These are phyloP conservation scores for Claviceps fusiformis DNA, from an alignment of 2,329 filamentous ascomycete genomes.

Conservation along the genomic window DNA sequence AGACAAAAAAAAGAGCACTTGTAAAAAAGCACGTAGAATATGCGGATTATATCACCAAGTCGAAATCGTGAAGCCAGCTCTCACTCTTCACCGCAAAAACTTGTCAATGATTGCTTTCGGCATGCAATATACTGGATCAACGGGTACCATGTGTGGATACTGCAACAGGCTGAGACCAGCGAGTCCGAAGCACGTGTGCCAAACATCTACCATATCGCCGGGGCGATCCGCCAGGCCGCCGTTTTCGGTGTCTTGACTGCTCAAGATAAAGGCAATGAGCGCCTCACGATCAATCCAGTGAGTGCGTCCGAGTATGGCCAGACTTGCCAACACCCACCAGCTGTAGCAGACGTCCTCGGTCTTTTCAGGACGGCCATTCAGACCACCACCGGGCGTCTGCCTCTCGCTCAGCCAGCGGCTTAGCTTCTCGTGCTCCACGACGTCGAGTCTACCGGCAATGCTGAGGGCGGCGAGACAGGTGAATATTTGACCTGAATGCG, in stretches of 20 bases:
- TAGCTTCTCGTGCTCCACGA: slow-evolving; percentile 70
- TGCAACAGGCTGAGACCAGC: slow-evolving; percentile 76
- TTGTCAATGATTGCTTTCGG: slow-evolving; percentile 52
- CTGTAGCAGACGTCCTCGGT: slow-evolving; percentile 95
- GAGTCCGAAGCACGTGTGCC: slow-evolving; percentile 83
- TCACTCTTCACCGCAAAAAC: slow-evolving; percentile 28
- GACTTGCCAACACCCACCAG: slow-evolving; percentile 93
- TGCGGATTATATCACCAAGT: neutral
- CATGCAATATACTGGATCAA: slow-evolving; percentile 83
- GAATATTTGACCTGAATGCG: slow-evolving; percentile 90
- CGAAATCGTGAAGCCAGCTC: neutral
- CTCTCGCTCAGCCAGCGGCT: slow-evolving; percentile 88
- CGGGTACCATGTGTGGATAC: slow-evolving; percentile 60
- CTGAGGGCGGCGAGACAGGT: slow-evolving; percentile 80
- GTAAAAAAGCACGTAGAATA: neutral
- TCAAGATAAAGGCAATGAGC: slow-evolving; percentile 68
- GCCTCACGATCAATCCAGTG: slow-evolving; percentile 88
- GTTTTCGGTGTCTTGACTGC: slow-evolving; percentile 70
- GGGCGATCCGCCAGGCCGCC: slow-evolving; percentile 86
- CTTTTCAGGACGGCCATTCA: slow-evolving; percentile 94
- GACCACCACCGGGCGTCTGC: slow-evolving; percentile 71
- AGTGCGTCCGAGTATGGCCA: slow-evolving; percentile 74
- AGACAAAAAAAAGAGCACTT: neutral
- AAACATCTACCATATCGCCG: slow-evolving; percentile 92
- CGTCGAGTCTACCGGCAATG: slow-evolving; percentile 69